A percentile compares a stretch with the other conserved stretches of the same genome.
Evolutionary conservation across 2,329 filamentous ascomycete species (phyloP).

Genomic region (Xylariaceae sp.): DNA sequence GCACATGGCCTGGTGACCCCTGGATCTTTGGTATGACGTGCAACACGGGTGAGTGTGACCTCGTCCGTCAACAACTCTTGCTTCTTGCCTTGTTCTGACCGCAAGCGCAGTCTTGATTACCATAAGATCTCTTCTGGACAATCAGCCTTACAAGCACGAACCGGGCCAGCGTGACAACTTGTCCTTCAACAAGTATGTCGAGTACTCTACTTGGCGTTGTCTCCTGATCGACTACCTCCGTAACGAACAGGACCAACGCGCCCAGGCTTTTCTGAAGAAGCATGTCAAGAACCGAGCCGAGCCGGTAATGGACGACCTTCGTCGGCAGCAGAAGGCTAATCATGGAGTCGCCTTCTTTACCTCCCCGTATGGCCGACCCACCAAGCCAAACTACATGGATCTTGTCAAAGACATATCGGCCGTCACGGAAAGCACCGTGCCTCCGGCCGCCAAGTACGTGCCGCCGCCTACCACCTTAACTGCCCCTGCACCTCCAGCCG

Average conservation of each 20-base stretch:
- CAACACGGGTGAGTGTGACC: constrained; percentile 4
- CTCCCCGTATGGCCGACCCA: not conserved
- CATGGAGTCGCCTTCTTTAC: not conserved
- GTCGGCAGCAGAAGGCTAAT: not conserved
- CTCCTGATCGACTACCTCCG: not conserved
- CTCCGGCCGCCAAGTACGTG: too few species aligned
- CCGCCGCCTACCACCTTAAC: too few species aligned
- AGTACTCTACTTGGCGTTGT: not conserved
- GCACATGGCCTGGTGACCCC: constrained; percentile 9
- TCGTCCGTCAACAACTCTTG: too few species aligned
- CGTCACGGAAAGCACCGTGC: too few species aligned
- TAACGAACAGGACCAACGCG: not conserved
- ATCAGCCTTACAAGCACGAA: constrained; percentile 12
- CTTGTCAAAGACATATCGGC: not conserved
- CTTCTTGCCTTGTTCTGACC: not conserved
- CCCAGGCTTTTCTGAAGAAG: not conserved
- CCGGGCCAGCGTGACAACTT: constrained; percentile 1
- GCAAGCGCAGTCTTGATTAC: constrained; percentile 8
- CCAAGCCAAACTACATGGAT: not conserved
- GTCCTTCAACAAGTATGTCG: not conserved
- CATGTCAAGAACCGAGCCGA: constrained; percentile 1
- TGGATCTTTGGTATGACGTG: constrained; percentile 9
- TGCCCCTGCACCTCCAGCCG: too few species aligned
- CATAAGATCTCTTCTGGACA: constrained; percentile 10
- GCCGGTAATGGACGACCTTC: not conserved